A percentile compares a stretch with the other conserved stretches of the same genome.
phyloP scores from a whole-genome alignment of 768 basidiomycete genomes.

The Podaxis mareebaensis region DNA sequence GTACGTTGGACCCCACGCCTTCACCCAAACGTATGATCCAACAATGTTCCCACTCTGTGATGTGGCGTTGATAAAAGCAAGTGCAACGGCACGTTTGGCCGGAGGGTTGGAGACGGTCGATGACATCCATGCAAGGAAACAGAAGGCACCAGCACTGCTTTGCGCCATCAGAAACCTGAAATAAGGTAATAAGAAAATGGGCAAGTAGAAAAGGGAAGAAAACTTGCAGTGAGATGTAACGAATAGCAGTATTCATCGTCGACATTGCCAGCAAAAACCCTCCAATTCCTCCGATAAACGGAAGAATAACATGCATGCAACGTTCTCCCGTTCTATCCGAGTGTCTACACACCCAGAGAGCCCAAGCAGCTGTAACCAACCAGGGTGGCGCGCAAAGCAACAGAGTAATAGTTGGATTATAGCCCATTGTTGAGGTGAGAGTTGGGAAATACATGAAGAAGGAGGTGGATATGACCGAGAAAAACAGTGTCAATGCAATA shows the following conservation, averaged over 20 bases:
- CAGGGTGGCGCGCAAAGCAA: constrained; percentile 61
- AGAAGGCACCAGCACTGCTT: constrained; percentile 71
- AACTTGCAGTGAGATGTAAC: constrained; percentile 63
- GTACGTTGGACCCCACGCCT: constrained; percentile 71
- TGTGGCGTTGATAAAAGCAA: constrained; percentile 81
- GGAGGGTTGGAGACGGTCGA: constrained; percentile 59
- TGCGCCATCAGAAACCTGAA: constrained; percentile 76
- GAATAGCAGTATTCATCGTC: constrained; percentile 60
- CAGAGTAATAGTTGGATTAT: constrained; percentile 59
- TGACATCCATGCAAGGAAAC: constrained; percentile 57
- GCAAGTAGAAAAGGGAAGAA: not conserved
- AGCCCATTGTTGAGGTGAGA: constrained; percentile 68
- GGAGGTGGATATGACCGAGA: constrained; percentile 54
- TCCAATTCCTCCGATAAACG: constrained; percentile 59
- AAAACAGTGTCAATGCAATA: constrained; percentile 35
- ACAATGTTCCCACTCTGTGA: constrained; percentile 82
- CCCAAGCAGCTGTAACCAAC: constrained; percentile 58
- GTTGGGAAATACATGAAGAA: constrained; percentile 82
- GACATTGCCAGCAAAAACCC: constrained; percentile 68
- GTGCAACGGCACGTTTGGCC: constrained; percentile 85
- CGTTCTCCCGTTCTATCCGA: constrained; percentile 74
- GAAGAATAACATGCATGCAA: constrained; percentile 60
- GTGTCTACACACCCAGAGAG: constrained; percentile 61
- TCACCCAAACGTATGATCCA: constrained; percentile 80
- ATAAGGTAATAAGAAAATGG: constrained; percentile 3